These are phyloP conservation scores for Blastocystis hominis DNA, from an alignment of 352 stramenopile genomes.

Conservation along the genomic window DNA sequence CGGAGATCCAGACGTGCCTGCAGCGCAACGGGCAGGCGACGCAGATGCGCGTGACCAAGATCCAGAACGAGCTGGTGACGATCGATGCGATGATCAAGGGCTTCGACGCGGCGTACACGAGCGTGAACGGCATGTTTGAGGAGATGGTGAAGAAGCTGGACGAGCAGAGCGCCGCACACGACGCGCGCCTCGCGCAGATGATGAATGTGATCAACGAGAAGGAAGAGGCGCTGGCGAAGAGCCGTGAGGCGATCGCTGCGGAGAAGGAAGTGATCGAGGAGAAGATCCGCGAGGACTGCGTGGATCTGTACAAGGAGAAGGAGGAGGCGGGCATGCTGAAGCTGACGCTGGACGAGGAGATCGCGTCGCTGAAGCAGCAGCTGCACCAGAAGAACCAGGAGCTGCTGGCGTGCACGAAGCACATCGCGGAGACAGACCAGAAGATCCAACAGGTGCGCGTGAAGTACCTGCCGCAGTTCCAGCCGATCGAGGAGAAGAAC, in stretches of 20 bases:
- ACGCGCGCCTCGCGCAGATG: slow-evolving; percentile 36
- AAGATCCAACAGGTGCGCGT: slow-evolving; percentile 38
- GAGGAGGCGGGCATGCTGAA: slow-evolving; percentile 40
- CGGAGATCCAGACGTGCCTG: background rate
- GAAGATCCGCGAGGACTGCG: slow-evolving; percentile 17
- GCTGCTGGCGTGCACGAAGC: slow-evolving; percentile 28
- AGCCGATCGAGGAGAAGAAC: slow-evolving; percentile 55
- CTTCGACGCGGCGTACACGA: slow-evolving; percentile 33
- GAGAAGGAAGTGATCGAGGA: slow-evolving; percentile 53
- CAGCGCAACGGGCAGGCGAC: slow-evolving; percentile 28
- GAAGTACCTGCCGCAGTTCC: slow-evolving; percentile 48
- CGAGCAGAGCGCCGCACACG: background rate
- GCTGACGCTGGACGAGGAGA: slow-evolving; percentile 44
- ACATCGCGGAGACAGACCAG: slow-evolving; percentile 24
- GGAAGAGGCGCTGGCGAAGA: background rate
- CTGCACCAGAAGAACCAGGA: slow-evolving; percentile 56
- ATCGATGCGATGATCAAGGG: slow-evolving; percentile 46
- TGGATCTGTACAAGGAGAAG: slow-evolving; percentile 50
- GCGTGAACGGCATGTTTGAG: slow-evolving; percentile 3
- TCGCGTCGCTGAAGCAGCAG: slow-evolving; percentile 31
- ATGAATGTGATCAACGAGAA: background rate
- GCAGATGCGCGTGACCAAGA: slow-evolving; percentile 49
- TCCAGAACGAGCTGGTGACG: slow-evolving; percentile 52
- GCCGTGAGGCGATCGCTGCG: background rate
- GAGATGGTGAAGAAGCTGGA: slow-evolving; percentile 1